Conservation (phyloP, 2,329 filamentous ascomycete species). For the Botryotinia calthae region DNA sequence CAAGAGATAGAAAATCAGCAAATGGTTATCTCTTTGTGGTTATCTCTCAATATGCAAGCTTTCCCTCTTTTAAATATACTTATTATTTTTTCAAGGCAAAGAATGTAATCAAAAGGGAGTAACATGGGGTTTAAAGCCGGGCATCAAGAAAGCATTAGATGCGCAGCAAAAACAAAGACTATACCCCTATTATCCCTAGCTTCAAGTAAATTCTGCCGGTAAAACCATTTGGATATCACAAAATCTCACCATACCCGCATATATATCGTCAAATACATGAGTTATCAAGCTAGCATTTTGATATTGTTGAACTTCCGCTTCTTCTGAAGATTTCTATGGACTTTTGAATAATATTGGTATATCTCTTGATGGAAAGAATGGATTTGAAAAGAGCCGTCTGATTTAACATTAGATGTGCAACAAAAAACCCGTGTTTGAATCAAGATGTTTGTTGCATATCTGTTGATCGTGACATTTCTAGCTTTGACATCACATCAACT, state of each 20-base stretch:
- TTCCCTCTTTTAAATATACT: not conserved
- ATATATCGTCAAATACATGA: not conserved
- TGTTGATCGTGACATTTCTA: not conserved
- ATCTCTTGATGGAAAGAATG: not conserved
- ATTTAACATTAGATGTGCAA: not conserved
- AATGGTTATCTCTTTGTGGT: not conserved
- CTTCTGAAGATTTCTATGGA: not conserved
- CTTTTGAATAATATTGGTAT: not conserved
- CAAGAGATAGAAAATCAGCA: not conserved
- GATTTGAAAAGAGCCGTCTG: not conserved
- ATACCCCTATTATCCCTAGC: not conserved
- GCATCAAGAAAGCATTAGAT: not conserved
- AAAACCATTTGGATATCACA: not conserved
- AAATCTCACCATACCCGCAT: not conserved
- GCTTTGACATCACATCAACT: not conserved
- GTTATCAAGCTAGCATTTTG: not conserved
- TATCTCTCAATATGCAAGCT: rapidly evolving
- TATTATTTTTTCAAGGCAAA: not conserved
- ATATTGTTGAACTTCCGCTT: not conserved
- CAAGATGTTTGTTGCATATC: not conserved
- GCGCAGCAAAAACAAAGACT: not conserved
- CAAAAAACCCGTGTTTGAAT: not conserved
- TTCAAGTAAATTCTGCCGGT: not conserved
- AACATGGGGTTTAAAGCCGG: not conserved
- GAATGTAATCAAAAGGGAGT: not conserved